A percentile compares a stretch with the other conserved stretches of the same genome.
These are phyloP conservation scores for Malus asiatica DNA, from an alignment of 306 rosid genomes.

Conservation along the genomic window DNA sequence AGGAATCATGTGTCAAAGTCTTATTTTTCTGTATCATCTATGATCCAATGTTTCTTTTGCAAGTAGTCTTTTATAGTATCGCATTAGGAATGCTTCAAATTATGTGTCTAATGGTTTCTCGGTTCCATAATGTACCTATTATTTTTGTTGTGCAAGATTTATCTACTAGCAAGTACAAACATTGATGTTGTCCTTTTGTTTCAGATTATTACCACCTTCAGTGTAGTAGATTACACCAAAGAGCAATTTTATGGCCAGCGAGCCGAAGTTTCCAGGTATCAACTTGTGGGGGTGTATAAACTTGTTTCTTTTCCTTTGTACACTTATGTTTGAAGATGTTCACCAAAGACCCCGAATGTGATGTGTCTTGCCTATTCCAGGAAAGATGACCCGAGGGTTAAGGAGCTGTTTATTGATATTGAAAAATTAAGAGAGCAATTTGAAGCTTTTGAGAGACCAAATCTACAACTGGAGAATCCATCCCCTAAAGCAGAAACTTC, in stretches of 20 bases:
- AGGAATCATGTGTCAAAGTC: neutral
- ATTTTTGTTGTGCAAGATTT: neutral
- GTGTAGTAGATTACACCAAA: constrained; percentile 92
- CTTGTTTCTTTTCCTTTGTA: constrained; percentile 8
- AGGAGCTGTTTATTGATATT: constrained; percentile 66
- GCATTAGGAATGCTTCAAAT: neutral
- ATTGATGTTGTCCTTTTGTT: constrained; percentile 23
- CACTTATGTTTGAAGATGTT: neutral
- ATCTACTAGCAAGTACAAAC: neutral
- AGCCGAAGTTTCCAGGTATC: constrained; percentile 59
- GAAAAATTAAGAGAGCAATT: constrained; percentile 56
- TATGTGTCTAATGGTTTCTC: neutral
- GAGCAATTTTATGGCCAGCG: constrained; percentile 71
- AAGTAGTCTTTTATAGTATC: neutral
- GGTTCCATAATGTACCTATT: neutral
- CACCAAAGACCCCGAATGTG: neutral
- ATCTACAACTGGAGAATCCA: constrained; percentile 67
- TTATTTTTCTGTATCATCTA: neutral
- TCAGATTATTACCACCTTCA: constrained; percentile 91
- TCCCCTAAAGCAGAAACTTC: constrained; percentile 40
- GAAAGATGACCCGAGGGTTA: constrained; percentile 69
- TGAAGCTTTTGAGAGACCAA: constrained; percentile 83
- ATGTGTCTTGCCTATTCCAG: constrained; percentile 30
- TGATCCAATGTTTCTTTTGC: neutral
- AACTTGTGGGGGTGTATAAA: neutral